A percentile compares a stretch with the other conserved stretches of the same genome.
These are phyloP conservation scores for Hibiscus trionum DNA, from an alignment of 345 rosid species.

Conservation along the genomic window DNA sequence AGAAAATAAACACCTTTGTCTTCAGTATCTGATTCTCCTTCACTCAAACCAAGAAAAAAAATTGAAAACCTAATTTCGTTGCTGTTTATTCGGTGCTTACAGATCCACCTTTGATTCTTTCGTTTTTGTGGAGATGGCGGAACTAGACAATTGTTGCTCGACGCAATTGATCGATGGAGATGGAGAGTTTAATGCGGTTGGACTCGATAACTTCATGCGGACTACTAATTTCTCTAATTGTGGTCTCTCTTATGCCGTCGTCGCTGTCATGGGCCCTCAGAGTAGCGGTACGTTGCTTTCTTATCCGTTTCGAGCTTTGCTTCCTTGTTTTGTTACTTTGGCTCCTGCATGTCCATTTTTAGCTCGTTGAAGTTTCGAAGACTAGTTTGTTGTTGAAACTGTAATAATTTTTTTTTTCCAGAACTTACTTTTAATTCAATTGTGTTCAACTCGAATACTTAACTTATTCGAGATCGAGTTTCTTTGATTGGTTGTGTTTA, in stretches of 20 bases:
- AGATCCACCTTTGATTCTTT: neutral
- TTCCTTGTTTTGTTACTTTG: neutral
- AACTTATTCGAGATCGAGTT: neutral
- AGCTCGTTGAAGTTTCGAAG: neutral
- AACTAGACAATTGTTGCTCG: slow-evolving; percentile 27
- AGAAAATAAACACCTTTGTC: neutral
- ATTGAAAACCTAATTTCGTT: neutral
- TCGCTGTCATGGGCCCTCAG: slow-evolving; percentile 87
- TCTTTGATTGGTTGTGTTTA: neutral
- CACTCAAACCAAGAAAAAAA: neutral
- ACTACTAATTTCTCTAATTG: slow-evolving; percentile 41
- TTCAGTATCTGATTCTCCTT: neutral
- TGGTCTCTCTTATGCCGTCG: slow-evolving; percentile 80
- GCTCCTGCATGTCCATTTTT: neutral
- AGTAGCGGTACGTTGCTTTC: slow-evolving; percentile 48
- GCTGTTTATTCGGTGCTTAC: neutral
- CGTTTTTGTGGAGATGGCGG: neutral
- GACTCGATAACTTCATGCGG: slow-evolving; percentile 47
- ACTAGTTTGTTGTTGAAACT: neutral
- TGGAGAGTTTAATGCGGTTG: slow-evolving; percentile 51
- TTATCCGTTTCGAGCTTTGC: neutral
- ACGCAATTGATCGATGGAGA: slow-evolving; percentile 56
- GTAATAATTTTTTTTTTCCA: neutral
- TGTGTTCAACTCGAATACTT: neutral
- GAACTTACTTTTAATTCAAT: neutral